Base-by-base conservation (phyloP, 2,329 filamentous ascomycete species). In the Claviceps monticola region DNA sequence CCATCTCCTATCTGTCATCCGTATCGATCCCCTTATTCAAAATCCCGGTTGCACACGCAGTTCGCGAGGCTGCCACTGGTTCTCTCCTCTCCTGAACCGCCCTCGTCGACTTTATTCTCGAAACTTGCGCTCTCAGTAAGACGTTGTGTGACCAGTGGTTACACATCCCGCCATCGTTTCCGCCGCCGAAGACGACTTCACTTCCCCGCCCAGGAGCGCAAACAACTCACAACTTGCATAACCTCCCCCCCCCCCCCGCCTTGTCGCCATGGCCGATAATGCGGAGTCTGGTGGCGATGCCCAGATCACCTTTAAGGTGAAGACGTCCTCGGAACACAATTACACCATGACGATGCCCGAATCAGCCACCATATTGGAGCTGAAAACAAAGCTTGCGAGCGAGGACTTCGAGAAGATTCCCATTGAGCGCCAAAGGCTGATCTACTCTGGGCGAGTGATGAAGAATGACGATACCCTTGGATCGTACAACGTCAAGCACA, bases 401-500 rank as follows among this genome's bases (percentile, higher is more conserved):
- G 71, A 82, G 53, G 88, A 95, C 60, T 88, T 84, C 64, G 91
- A 94, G 67, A 84, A 95, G 66, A 82, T 95, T 52, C 85, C 93
- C 37, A 77, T 84, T 51, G 88, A 95, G 63, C 82, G 89, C 59
- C 91, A 97, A 71, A 87, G 93, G 55, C 76, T 98, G 57, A 98
- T 98, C 71, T 98, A 97, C 74, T 96, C 91, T 5, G 93, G 93
- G 50, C 84, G 91, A 55, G 91, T 98, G 55, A 82, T 98, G 72
- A 98, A 97, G 74, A 93, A 98, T 66, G 82, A 85, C 54, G 91
- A 98, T 61, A 83, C 86, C 0, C 73, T 98, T 44, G 81, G 77
- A 57, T 80, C 81, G 52, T 94, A 94, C 74, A 97, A 96, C 75
- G 90, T 98, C 69, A 96, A 96, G 75, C 78, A 88, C 57, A 89